Evolutionary conservation across 352 stramenopile species (phyloP).

Genomic region (Lagenidium giganteum): DNA sequence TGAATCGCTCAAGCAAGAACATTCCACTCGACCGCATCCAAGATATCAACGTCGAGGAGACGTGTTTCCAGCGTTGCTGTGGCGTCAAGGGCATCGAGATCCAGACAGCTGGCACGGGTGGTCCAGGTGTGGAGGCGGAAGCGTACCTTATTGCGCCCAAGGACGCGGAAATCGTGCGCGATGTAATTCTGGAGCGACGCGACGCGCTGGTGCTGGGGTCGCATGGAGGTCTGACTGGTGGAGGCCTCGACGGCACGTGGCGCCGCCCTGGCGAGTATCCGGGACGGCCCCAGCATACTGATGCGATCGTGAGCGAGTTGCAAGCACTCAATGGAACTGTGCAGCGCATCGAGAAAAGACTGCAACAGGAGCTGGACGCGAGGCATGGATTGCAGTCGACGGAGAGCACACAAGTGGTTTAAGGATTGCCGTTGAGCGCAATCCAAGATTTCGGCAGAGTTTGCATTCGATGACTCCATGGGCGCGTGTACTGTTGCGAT

Average conservation of each 20-base stretch:
- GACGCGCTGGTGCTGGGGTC: slow-evolving; percentile 12
- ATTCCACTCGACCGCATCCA: slow-evolving; percentile 15
- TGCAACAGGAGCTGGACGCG: slow-evolving; percentile 1
- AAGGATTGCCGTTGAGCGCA: too few relatives aligned
- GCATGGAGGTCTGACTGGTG: too few relatives aligned
- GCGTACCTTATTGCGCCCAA: slow-evolving; percentile 8
- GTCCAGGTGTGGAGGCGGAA: not conserved
- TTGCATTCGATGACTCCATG: too few relatives aligned
- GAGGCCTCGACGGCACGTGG: too few relatives aligned
- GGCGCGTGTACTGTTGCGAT: too few relatives aligned
- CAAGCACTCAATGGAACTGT: slow-evolving; percentile 12
- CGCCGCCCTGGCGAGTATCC: not conserved
- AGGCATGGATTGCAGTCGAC: too few relatives aligned
- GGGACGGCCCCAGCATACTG: not conserved
- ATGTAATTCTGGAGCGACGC: slow-evolving; percentile 11
- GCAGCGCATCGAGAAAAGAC: slow-evolving; percentile 6
- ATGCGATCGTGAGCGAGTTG: slow-evolving; percentile 2
- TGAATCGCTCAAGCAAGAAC: slow-evolving; percentile 14
- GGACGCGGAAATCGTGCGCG: slow-evolving; percentile 15
- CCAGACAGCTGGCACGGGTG: slow-evolving; percentile 7
- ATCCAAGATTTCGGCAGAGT: too few relatives aligned
- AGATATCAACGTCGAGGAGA: slow-evolving; percentile 13
- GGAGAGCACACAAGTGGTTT: too few relatives aligned
- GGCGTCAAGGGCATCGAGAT: slow-evolving; percentile 9
- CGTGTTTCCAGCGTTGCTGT: slow-evolving; percentile 11